A percentile compares a stretch with the other conserved stretches of the same genome.
Conservation (phyloP, 1,139 yeast species). For the Suhomyces atakaporum region DNA sequence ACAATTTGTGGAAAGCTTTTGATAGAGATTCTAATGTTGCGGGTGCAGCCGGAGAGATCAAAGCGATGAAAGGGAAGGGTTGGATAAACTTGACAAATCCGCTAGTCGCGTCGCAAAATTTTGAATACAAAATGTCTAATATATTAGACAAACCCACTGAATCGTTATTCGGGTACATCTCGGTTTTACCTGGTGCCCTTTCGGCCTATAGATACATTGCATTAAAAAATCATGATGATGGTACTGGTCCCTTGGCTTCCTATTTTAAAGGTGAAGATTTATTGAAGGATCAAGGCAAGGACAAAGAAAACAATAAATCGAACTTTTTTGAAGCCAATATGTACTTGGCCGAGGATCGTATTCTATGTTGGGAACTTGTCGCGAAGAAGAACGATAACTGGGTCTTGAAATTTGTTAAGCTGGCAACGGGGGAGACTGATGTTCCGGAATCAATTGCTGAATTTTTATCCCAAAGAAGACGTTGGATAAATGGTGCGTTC, state of each 20-base stretch:
- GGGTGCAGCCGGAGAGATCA: constrained; percentile 97
- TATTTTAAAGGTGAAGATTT: constrained; percentile 89
- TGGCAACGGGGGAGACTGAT: constrained; percentile 96
- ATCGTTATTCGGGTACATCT: constrained; percentile 87
- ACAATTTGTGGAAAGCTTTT: constrained; percentile 95
- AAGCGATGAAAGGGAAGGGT: constrained; percentile 87
- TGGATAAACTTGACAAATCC: constrained; percentile 84
- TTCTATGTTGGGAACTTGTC: constrained; percentile 94
- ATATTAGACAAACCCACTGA: constrained; percentile 94
- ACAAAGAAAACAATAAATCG: constrained; percentile 41
- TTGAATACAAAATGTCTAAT: constrained; percentile 95
- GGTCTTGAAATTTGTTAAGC: constrained; percentile 90
- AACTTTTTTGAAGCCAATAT: constrained; percentile 94
- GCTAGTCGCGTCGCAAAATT: constrained; percentile 92
- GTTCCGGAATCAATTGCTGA: constrained; percentile 92
- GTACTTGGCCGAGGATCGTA: constrained; percentile 97
- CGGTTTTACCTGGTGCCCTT: constrained; percentile 94
- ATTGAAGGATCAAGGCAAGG: constrained; percentile 28
- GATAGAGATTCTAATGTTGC: constrained; percentile 95
- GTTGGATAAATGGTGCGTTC: constrained; percentile 98
- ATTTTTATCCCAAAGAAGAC: constrained; percentile 90
- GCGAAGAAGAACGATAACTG: constrained; percentile 86
- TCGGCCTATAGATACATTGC: constrained; percentile 95
- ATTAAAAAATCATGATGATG: constrained; percentile 78
- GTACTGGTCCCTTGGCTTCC: constrained; percentile 87